Conservation (phyloP, 768 basidiomycete species). For the Sistotremastrum suecicum region DNA sequence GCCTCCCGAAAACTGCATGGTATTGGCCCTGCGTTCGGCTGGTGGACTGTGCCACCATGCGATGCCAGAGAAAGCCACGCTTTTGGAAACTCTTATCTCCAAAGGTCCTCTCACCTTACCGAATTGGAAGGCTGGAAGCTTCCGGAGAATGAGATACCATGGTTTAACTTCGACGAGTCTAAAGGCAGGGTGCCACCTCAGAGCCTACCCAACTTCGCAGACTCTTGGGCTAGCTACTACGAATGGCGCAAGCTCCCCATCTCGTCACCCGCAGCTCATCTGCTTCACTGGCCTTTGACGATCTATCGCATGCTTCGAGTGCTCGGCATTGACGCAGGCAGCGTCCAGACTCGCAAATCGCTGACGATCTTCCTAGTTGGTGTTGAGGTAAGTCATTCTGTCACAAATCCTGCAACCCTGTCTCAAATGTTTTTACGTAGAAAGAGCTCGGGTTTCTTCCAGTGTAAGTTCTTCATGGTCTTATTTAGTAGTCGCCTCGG, state of each 20-base stretch:
- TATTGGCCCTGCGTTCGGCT: constrained; percentile 22
- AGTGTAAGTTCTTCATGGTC: constrained; percentile 16
- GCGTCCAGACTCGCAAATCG: constrained; percentile 12
- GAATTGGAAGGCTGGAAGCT: constrained; percentile 4
- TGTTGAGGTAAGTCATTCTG: constrained; percentile 15
- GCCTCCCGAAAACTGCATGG: constrained; percentile 26
- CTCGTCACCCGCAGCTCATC: constrained; percentile 26
- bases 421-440: neutral
- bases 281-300: constrained; percentile 30
- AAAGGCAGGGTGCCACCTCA: neutral
- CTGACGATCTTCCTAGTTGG: constrained; percentile 24
- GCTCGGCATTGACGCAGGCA: constrained; percentile 14
- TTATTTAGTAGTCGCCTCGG: neutral
- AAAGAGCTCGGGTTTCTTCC: constrained; percentile 25
- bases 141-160: constrained; percentile 6
- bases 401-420: neutral
- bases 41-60: constrained; percentile 12
- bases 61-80: no score
- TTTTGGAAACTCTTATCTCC: neutral
- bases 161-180: neutral
- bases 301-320: constrained; percentile 25
- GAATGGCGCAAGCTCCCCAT: constrained; percentile 30
- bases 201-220: constrained; percentile 3
- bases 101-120: neutral
- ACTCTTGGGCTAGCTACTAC: constrained; percentile 31